Evolutionary conservation across 2,329 filamentous ascomycete species (phyloP).

Genomic region (Xenoacremonium recifei): DNA sequence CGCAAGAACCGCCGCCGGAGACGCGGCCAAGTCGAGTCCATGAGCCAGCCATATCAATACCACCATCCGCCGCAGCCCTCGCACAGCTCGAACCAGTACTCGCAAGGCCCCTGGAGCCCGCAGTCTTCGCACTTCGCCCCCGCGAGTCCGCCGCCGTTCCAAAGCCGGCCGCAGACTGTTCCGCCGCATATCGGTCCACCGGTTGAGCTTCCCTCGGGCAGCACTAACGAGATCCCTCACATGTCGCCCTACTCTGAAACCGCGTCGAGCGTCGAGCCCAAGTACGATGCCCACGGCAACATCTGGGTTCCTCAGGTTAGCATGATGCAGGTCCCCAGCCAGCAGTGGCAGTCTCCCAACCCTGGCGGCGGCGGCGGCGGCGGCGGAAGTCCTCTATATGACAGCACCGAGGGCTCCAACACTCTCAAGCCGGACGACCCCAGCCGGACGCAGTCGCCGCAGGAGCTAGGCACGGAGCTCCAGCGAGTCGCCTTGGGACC

Average conservation of each 20-base stretch:
- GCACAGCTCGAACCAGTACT: constrained; percentile 18
- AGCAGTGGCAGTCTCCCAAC: constrained; percentile 13
- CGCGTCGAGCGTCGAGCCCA: constrained; percentile 18
- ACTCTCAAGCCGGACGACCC: constrained; percentile 16
- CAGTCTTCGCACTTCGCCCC: constrained; percentile 20
- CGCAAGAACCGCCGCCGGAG: constrained; percentile 21
- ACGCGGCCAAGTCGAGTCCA: constrained; percentile 20
- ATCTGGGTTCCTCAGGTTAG: constrained; percentile 34
- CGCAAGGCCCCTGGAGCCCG: constrained; percentile 24
- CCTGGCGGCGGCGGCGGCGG: too few species aligned
- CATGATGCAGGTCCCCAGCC: constrained; percentile 26
- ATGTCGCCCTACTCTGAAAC: constrained; percentile 16
- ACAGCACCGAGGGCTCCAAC: constrained; percentile 11
- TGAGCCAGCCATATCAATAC: constrained; percentile 22
- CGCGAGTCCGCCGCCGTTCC: constrained; percentile 16
- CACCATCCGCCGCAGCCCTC: constrained; percentile 21
- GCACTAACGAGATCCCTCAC: constrained; percentile 10
- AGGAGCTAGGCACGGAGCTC: constrained; percentile 20
- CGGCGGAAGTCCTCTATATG: constrained; percentile 16
- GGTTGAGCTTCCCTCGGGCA: constrained; percentile 25
- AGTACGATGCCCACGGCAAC: constrained; percentile 31
- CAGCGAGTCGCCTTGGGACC: constrained; percentile 10
- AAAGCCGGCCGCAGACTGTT: constrained; percentile 14
- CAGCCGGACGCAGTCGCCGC: constrained; percentile 17
- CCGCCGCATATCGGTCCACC: constrained; percentile 23